These are phyloP conservation scores for Phalaenopsis aphrodite DNA, from an alignment of 106 monocot genomes.

Conservation along the genomic window DNA sequence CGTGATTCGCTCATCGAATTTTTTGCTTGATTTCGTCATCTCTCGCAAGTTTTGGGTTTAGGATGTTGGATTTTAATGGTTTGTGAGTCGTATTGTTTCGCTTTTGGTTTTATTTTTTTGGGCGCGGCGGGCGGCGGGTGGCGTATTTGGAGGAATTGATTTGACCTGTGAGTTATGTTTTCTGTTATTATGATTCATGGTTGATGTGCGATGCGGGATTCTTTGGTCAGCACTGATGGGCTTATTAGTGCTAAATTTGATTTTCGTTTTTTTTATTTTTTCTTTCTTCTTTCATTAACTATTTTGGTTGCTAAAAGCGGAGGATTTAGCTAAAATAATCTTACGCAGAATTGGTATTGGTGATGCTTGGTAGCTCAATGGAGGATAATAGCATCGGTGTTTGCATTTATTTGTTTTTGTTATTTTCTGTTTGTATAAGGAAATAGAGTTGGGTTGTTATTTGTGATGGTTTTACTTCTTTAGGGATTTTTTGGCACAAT, in stretches of 20 bases:
- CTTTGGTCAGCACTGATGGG: too few relatives aligned
- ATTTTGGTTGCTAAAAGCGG: background rate
- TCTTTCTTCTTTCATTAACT: background rate
- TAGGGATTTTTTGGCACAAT: background rate
- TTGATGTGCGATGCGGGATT: too few relatives aligned
- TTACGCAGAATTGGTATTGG: too few relatives aligned
- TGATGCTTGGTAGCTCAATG: too few relatives aligned
- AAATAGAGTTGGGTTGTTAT: background rate
- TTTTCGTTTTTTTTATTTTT: background rate
- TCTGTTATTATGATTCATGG: too few relatives aligned
- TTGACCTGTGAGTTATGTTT: background rate
- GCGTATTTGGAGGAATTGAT: background rate
- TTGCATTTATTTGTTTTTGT: background rate
- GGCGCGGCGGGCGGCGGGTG: background rate
- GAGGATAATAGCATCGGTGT: background rate
- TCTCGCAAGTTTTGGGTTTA: background rate
- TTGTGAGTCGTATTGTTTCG: background rate
- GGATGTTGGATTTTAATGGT: background rate
- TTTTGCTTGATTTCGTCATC: background rate
- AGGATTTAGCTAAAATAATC: background rate
- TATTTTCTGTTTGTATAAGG: background rate
- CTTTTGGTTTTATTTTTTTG: background rate
- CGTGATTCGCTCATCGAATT: background rate
- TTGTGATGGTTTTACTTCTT: background rate
- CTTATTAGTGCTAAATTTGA: background rate